phyloP scores from a whole-genome alignment of 2,329 filamentous ascomycete species.

The Verticillium tricorpus region DNA sequence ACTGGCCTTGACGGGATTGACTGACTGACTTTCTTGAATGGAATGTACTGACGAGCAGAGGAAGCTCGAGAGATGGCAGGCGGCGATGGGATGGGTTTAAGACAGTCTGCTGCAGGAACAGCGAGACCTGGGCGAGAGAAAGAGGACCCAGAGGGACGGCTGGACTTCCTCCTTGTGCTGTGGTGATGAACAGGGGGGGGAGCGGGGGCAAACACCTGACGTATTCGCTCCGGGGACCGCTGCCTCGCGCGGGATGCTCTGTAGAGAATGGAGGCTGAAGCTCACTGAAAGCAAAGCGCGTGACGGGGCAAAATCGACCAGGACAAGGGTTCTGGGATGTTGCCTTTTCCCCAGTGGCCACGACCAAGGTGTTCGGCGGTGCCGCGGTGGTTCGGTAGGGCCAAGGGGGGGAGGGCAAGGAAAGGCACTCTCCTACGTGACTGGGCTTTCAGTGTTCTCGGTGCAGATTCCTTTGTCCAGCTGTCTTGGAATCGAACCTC shows the following conservation, averaged over 20 bases:
- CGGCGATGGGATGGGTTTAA: constrained; percentile 19
- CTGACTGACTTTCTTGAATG: constrained; percentile 3
- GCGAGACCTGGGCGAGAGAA: constrained; percentile 4
- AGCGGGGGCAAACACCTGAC: constrained; percentile 2
- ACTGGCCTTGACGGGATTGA: neutral
- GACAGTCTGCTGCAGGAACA: constrained; percentile 23
- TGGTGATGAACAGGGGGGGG: neutral
- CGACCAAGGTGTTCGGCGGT: neutral
- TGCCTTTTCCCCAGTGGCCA: constrained; percentile 16
- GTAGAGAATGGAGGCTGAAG: constrained; percentile 11
- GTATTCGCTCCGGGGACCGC: neutral
- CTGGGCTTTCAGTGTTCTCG: constrained; percentile 31
- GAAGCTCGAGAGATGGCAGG: constrained; percentile 17
- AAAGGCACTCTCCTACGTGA: constrained; percentile 4
- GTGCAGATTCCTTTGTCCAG: constrained; percentile 41
- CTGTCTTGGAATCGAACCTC: constrained; percentile 44
- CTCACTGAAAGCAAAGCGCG: neutral
- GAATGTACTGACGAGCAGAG: constrained; percentile 2
- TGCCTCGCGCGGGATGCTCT: neutral
- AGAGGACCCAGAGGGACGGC: neutral
- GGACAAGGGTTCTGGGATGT: constrained; percentile 16
- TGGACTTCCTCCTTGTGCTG: neutral
- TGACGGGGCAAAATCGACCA: constrained; percentile 18
- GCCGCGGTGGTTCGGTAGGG: neutral
- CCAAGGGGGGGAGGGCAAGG: constrained; percentile 7